Base-by-base conservation (phyloP, 352 stramenopile genomes). In the Phytophthora multivora region DNA sequence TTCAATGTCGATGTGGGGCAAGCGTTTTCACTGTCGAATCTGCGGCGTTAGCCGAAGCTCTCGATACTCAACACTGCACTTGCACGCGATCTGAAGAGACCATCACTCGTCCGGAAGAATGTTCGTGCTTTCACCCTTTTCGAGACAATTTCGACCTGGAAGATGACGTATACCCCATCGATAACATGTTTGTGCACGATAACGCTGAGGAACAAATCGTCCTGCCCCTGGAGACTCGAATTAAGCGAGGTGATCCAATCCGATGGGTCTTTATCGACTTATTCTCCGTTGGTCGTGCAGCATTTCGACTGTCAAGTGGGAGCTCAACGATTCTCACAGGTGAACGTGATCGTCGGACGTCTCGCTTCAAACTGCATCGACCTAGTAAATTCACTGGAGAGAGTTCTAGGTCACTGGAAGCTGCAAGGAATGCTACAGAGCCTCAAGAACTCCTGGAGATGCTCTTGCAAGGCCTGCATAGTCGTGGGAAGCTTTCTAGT, bases 1-100 rank as follows among this genome's bases (percentile, higher is more conserved):
- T 78, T 2, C 62, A 63, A 18, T 89, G 77, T 61, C 46, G 50
- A 8, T 90, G 81, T 42, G 79, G 78, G 10, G 61, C 75, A n/a
- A 77, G 55, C 26, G 70, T 83, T 21, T 54, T 84, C 19, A 59
- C 50, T 0, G 39, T 81, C 18, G 52, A 56, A 0, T 18, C 59
- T 13, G 28, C 43, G 4, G 58, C 55, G 1, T 41, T 81, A 5
- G 31, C 23, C 4, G 43, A 70, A 12, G 69, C 64, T 13, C 28
- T 62, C 0, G 10, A 28, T 12, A 52, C 12, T 21, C 72, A 69
- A 36, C 57, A 51, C 11, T 77, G 71, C 42, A 61, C 59, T 13
- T 77, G 69, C 23, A 55, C 10, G 9, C 26, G 28, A 8, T 11
- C 25, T 4, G 16, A 11, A 26, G 13, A 25, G 33, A 26, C 16